Evolutionary conservation across 192 early-diverging fungal species (phyloP), one percentile per base, ranked within the genome.

Genomic region (Coemansia sp.): DNA sequence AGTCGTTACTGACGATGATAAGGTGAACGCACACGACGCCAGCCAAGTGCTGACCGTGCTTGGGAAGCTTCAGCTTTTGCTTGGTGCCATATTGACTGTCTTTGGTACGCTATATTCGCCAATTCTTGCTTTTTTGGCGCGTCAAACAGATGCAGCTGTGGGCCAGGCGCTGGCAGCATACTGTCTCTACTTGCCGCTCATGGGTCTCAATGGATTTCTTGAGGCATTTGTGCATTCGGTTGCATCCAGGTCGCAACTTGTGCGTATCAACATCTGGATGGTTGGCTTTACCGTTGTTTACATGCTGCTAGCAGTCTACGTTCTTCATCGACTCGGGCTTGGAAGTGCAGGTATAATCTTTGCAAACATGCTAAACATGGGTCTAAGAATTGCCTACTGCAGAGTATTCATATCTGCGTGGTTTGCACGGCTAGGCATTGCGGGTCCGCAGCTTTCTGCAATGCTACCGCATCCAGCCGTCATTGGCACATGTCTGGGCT

Each of bases 161-260:
- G 79, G 89, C 0, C 32, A 37, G 2, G 86, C 89, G 0, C 73
- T 97, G 37, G 72, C 86, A 2, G 71, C 85, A 1, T 99, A 97
- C 69, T 96, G 94, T 62, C 62, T 90, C 35, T 99, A 95, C 81
- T 84, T 99, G 1, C 97, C 97, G 3, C 59, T 97, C 10, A 90
- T 97, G 91, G 97, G 93, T 11, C 56, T 95, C 27, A 99, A 99
- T 70, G 97, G 97, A 0, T 90, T 99, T 56, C 88, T 92, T 5
- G 97, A 99, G 70, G 92, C 90, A 1, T 97, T 95, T 73, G 84
- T 97, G 17, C 93, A 95, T 65, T 92, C 89, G 2, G 91, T 94
- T 17, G 97, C 89, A 0, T 76, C 89, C 4, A 74, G 84, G 41
- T 63, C 70, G 2, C 86, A 88, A 52, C 73, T 98, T 9, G 32